phyloP scores from a whole-genome alignment of 345 rosid species.

The Mallotus nudiflorus region DNA sequence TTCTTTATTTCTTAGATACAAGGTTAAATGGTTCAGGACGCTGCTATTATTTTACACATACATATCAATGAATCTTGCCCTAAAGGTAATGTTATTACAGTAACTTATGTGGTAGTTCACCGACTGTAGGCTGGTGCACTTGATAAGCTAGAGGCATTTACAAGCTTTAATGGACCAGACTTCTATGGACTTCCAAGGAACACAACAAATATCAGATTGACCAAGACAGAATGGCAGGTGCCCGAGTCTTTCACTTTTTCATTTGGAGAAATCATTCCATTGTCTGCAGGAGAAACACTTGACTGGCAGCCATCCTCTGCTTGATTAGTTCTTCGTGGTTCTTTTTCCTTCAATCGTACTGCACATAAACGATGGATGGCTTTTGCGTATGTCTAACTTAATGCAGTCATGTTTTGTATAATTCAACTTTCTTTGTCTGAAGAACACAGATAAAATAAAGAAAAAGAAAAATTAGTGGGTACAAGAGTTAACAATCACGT shows the following conservation, averaged over 20 bases:
- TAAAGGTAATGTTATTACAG: too few species aligned
- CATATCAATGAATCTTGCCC: too few species aligned
- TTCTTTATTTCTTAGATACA: too few species aligned
- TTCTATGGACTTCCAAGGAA: constrained; percentile 94
- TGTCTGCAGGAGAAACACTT: constrained; percentile 84
- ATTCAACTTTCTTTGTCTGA: too few species aligned
- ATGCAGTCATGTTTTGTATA: too few species aligned
- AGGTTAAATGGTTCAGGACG: too few species aligned
- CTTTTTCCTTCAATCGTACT: neutral
- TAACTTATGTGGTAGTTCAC: neutral
- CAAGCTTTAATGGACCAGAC: constrained; percentile 93
- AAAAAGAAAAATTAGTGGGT: too few species aligned
- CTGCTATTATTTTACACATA: too few species aligned
- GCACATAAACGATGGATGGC: neutral
- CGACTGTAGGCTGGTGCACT: constrained; percentile 76
- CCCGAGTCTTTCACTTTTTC: constrained; percentile 65
- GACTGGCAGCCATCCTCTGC: constrained; percentile 51
- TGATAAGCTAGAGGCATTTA: constrained; percentile 89
- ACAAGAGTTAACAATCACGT: too few species aligned
- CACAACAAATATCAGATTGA: constrained; percentile 64
- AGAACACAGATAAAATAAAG: too few species aligned
- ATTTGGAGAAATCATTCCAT: constrained; percentile 77
- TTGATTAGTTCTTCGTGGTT: constrained; percentile 3
- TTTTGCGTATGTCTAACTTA: too few species aligned
- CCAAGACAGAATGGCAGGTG: constrained; percentile 69